Evolutionary conservation across 2,329 filamentous ascomycete genomes (phyloP), one percentile per base, ranked within the genome.

Genomic region (Davidsoniella virescens): DNA sequence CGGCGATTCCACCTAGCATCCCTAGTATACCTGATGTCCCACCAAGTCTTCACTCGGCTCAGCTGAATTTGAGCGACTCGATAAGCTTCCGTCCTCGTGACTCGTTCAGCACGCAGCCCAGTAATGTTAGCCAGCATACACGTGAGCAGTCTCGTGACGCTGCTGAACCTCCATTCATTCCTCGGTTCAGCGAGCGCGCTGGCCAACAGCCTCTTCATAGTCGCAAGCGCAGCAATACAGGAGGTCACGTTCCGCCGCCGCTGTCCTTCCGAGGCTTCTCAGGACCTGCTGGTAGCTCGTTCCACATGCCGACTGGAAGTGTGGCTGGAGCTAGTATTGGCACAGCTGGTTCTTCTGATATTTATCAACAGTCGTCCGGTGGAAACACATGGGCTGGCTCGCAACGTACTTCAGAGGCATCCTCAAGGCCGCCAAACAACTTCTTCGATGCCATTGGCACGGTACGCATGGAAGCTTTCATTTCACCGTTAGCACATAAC

Each of bases 391-490:
- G 71, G 4, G 38, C 41, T 4, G 49, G 40, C 8, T 55, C 54
- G 10, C 67, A 70, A 53, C 67, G 72, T n/a, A 73, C 71, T 2
- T 75, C 73, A 0, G 74, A 78, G 54, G 70, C 72, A 2, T 77
- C 73, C 1, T 73, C 70, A 8, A 62, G 65, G 5, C 63, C 64
- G 3, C 65, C 68, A 0, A 67, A 67, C 52, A 78, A 79, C 62
- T 88, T 92, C 67, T 92, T 92, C 60, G 87, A 93, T 58, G 84
- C 84, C 1, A 82, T 93, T 52, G 87, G 88, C 1, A 96, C 88
- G 2, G 79, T 96, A 44, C 79, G 92, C 25, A 96, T 98, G 90
- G 90, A 96, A 64, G 92, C 92, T 0, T 98, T 96, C 63, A 93
- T 98, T 57, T 78, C 71, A 57, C 78, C 78, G 0, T 62, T 80